Evolutionary conservation across 345 rosid species (phyloP).

Genomic region (Acer saccharum): DNA sequence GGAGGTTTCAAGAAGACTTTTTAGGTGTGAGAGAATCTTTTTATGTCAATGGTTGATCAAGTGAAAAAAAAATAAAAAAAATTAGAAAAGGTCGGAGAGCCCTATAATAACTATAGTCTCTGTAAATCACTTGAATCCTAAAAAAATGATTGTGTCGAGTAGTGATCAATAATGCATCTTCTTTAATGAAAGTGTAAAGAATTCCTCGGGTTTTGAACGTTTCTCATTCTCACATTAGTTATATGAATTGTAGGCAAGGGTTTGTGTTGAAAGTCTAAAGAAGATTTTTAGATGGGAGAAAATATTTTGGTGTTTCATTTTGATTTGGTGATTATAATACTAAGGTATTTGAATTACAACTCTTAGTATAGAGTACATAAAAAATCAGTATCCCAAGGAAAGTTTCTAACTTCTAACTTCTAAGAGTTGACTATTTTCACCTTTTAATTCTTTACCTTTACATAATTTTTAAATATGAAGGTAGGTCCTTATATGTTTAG

Average conservation of each 20-base stretch:
- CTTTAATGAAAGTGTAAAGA: background rate
- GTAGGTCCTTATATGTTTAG: background rate
- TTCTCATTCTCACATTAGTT: too few species aligned
- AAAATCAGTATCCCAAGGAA: background rate
- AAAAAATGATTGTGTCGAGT: background rate
- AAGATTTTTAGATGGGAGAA: background rate
- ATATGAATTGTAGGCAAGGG: background rate
- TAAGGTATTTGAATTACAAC: background rate
- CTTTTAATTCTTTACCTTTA: background rate
- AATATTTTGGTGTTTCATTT: background rate
- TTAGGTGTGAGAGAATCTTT: background rate
- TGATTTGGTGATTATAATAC: background rate
- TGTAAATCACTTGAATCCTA: background rate
- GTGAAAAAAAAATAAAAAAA: background rate
- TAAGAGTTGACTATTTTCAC: background rate
- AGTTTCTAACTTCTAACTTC: background rate
- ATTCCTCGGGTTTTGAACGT: background rate
- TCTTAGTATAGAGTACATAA: background rate
- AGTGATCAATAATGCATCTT: background rate
- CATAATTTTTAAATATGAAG: background rate
- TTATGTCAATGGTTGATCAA: too few species aligned
- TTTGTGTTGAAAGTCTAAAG: background rate
- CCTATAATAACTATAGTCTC: background rate
- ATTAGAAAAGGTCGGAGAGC: background rate
- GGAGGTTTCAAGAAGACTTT: too few species aligned